phyloP scores from a whole-genome alignment of 2,329 filamentous ascomycete species.

The Rhinocladiella mackenziei region DNA sequence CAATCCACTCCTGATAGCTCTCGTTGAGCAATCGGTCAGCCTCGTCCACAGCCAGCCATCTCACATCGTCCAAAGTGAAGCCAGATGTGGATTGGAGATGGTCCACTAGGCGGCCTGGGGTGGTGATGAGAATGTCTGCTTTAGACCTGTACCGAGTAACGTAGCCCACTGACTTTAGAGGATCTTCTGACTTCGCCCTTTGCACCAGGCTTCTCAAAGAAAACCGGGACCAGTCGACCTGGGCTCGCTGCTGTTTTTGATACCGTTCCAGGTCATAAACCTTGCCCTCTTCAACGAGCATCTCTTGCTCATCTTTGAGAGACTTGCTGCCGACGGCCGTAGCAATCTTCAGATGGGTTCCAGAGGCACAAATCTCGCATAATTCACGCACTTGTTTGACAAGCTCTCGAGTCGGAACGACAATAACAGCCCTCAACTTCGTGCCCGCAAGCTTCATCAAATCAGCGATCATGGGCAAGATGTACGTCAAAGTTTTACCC shows the following conservation, averaged over 20 bases:
- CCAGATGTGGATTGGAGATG: conserved; percentile 88
- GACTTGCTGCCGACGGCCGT: conserved; percentile 78
- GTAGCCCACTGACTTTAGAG: conserved; percentile 54
- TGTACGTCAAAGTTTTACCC: conserved; percentile 89
- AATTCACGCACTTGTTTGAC: conserved; percentile 80
- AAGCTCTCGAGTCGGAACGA: conserved; percentile 86
- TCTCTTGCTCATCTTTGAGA: conserved; percentile 61
- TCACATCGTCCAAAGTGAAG: conserved; percentile 72
- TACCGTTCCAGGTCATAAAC: conserved; percentile 65
- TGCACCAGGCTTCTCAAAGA: conserved; percentile 45
- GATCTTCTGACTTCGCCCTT: conserved; percentile 39
- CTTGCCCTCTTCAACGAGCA: conserved; percentile 61
- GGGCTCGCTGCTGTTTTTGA: conserved; percentile 35
- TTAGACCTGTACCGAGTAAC: conserved; percentile 64
- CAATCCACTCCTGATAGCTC: conserved; percentile 88
- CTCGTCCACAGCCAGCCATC: conserved; percentile 90
- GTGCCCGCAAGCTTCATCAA: conserved; percentile 63
- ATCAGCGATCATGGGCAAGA: conserved; percentile 76
- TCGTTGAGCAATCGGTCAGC: conserved; percentile 87
- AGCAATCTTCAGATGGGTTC: conserved; percentile 71
- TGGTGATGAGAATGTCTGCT: conserved; percentile 88
- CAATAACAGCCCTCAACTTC: conserved; percentile 70
- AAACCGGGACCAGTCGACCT: conserved; percentile 47
- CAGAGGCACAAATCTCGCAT: conserved; percentile 68
- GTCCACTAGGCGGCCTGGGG: conserved; percentile 86